phyloP scores from a whole-genome alignment of 805 yeast genomes.

The Saccharomycopsis sp. region DNA sequence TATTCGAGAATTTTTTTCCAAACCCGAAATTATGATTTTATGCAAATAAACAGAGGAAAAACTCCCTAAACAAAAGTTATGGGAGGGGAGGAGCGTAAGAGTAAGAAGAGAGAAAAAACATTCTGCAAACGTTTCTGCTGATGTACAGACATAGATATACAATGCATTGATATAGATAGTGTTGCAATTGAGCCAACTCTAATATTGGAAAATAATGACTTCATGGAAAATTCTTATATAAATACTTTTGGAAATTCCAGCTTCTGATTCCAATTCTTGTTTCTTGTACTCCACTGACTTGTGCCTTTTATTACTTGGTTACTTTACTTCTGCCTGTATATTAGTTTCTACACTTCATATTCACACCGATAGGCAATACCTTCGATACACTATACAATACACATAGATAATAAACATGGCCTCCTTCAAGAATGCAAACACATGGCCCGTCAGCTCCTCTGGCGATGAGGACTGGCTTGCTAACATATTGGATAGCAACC shows the following conservation, averaged over 20 bases:
- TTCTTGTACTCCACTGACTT: background rate
- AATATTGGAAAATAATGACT: background rate
- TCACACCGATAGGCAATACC: conserved; percentile 44
- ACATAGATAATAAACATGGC: conserved; percentile 36
- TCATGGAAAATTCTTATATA: conserved; percentile 1
- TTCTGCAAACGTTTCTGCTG: conserved; percentile 1
- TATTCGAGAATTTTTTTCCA: conserved; percentile 2
- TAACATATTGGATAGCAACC: conserved; percentile 4
- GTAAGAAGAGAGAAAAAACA: background rate
- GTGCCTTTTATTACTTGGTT: conserved; percentile 21
- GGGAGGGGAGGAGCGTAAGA: background rate
- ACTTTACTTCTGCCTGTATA: conserved; percentile 51
- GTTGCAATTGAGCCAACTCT: background rate
- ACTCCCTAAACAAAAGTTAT: background rate
- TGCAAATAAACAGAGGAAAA: conserved; percentile 2
- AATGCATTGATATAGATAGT: background rate
- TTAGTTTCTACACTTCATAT: conserved; percentile 51
- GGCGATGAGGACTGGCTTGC: conserved; percentile 12
- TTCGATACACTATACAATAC: conserved; percentile 49
- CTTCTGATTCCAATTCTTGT: conserved; percentile 56
- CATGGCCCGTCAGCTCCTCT: background rate
- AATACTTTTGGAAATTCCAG: conserved; percentile 38
- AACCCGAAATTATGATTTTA: background rate
- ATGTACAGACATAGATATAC: background rate
- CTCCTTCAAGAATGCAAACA: conserved; percentile 3